Conservation (phyloP, 2,329 filamentous ascomycete species). For the Tricladium varicosporioides region DNA sequence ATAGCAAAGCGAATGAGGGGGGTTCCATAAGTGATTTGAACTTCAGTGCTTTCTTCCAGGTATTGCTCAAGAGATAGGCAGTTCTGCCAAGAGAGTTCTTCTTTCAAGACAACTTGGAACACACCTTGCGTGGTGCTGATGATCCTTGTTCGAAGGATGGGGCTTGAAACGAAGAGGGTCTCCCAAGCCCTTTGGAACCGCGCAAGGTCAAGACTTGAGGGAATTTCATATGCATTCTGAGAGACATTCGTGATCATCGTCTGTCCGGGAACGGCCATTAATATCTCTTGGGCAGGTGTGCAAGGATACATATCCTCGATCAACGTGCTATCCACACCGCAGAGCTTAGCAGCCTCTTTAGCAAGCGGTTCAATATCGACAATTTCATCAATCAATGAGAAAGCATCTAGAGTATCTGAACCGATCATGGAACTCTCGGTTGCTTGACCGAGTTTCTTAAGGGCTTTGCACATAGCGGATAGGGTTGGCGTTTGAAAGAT, state of each 20-base stretch:
- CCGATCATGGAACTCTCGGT: constrained; percentile 9
- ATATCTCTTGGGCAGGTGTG: constrained; percentile 36
- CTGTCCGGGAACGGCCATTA: constrained; percentile 34
- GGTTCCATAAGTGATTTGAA: constrained; percentile 24
- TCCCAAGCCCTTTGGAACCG: not conserved
- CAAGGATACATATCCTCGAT: constrained; percentile 39
- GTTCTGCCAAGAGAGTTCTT: not conserved
- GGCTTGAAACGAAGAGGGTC: constrained; percentile 6
- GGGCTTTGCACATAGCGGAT: constrained; percentile 38
- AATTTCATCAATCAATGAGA: not conserved
- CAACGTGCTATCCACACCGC: not conserved
- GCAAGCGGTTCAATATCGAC: not conserved
- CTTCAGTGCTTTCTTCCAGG: constrained; percentile 8
- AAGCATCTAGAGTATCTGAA: not conserved
- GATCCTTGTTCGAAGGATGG: constrained; percentile 35
- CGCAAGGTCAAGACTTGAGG: not conserved
- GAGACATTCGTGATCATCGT: not conserved
- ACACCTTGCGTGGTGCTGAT: constrained; percentile 25
- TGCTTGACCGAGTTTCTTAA: constrained; percentile 9
- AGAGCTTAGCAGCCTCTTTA: not conserved
- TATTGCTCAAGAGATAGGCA: constrained; percentile 6
- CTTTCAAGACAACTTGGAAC: constrained; percentile 14
- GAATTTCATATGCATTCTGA: not conserved
- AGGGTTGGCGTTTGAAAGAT: constrained; percentile 42
- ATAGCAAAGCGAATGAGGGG: constrained; percentile 15